Percentiles rank a stretch among this genome's conserved stretches.
phyloP scores from a whole-genome alignment of 202 grass and related monocot species.

The Setaria italica region DNA sequence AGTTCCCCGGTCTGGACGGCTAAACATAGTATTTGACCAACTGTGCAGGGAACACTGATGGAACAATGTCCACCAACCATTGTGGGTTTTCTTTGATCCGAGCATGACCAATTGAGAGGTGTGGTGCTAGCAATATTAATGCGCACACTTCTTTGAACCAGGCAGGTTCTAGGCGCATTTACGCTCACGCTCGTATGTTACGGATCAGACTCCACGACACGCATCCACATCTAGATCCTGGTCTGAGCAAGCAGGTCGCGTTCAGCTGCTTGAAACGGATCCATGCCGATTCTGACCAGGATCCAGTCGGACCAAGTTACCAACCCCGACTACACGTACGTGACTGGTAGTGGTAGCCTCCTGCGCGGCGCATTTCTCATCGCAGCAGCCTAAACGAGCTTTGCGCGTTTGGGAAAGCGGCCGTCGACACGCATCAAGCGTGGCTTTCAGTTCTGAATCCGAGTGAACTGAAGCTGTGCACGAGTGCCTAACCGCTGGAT shows the following conservation, averaged over 20 bases:
- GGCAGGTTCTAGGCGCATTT: background rate
- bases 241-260: background rate
- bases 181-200: too few relatives aligned
- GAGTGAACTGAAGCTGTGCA: too few relatives aligned
- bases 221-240: background rate
- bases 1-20: background rate
- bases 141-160: too few relatives aligned
- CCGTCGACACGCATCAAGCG: too few relatives aligned
- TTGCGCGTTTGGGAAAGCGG: too few relatives aligned
- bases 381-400: too few relatives aligned
- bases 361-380: background rate
- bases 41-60: background rate
- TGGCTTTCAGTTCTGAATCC: too few relatives aligned
- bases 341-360: background rate
- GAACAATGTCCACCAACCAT: background rate
- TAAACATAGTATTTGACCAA: conserved; percentile 12
- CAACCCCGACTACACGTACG: background rate
- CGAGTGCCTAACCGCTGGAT: too few relatives aligned
- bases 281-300: background rate
- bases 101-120: background rate
- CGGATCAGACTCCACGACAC: background rate
- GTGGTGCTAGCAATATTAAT: background rate
- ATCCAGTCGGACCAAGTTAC: background rate
- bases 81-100: background rate
- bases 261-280: background rate